Evolutionary conservation across 1,139 yeast genomes (phyloP).

Genomic region (Hemisphaericaspora xylanilytica): DNA sequence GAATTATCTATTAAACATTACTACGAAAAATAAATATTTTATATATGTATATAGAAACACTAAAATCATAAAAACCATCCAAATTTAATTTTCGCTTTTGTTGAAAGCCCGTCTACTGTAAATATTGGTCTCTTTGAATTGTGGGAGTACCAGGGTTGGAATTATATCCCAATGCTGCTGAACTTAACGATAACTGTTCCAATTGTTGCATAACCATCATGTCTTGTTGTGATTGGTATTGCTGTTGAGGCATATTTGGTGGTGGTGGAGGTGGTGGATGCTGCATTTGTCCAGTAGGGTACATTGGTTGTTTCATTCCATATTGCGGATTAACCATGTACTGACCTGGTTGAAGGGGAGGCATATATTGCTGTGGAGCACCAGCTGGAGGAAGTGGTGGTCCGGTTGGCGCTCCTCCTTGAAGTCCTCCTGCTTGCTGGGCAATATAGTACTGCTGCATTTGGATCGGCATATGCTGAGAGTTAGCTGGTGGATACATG

Average conservation of each 20-base stretch:
- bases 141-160: constrained; percentile 46
- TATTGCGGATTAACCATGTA: constrained; percentile 5
- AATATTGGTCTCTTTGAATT: constrained; percentile 12
- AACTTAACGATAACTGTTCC: constrained; percentile 47
- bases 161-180: constrained; percentile 50
- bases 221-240: constrained; percentile 26
- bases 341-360: constrained; percentile 9
- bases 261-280: constrained; percentile 13
- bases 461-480: constrained; percentile 2
- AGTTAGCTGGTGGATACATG: neutral
- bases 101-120: constrained; percentile 3
- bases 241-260: constrained; percentile 17
- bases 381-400: constrained; percentile 11
- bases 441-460: constrained; percentile 5
- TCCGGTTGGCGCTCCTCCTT: neutral
- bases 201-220: constrained; percentile 46
- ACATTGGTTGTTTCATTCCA: constrained; percentile 10
- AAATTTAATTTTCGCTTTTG: neutral
- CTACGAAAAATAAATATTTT: constrained; percentile 1
- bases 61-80: neutral
- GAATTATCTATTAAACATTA: constrained; percentile 6
- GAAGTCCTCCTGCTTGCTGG: constrained; percentile 5
- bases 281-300: constrained; percentile 4
- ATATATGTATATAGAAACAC: neutral
- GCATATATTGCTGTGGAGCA: constrained; percentile 8